Conservation (phyloP, 2,329 filamentous ascomycete genomes). For the Rhynchosporium graminicola region DNA sequence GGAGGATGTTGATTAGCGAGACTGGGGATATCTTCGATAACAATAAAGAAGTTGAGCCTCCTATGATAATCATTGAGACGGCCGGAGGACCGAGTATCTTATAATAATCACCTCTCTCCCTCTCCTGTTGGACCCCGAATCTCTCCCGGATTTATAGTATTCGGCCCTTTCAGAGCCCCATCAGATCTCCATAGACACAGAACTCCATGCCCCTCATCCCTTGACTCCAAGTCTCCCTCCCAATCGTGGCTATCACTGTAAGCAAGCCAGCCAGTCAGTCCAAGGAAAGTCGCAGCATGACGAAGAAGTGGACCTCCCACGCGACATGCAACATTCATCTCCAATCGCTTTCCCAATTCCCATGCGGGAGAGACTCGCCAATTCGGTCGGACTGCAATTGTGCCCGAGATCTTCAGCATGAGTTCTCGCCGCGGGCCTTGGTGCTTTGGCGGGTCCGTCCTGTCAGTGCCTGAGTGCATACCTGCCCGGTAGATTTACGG, state of each 20-base stretch:
- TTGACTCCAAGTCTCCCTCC: slow-evolving; percentile 15
- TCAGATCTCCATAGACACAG: neutral
- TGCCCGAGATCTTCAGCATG: slow-evolving; percentile 13
- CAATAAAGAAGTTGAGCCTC: slow-evolving; percentile 14
- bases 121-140: neutral
- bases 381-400: slow-evolving; percentile 20
- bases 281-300: neutral
- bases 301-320: slow-evolving; percentile 6
- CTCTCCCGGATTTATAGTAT: slow-evolving; percentile 1
- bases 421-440: neutral
- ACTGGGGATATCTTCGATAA: slow-evolving; percentile 2
- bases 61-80: neutral
- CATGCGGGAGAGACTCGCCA: slow-evolving; percentile 14
- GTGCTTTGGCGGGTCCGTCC: neutral
- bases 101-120: slow-evolving; percentile 4
- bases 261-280: no score
- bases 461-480: slow-evolving; percentile 10
- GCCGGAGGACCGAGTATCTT: neutral
- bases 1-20: slow-evolving; percentile 7
- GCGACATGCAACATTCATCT: neutral
- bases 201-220: slow-evolving; percentile 18
- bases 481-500: slow-evolving; percentile 10
- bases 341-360: slow-evolving; percentile 4
- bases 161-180: slow-evolving; percentile 22
- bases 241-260: no score